phyloP scores from a whole-genome alignment of 2,329 filamentous ascomycete species.

The Neofusicoccum parvum region DNA sequence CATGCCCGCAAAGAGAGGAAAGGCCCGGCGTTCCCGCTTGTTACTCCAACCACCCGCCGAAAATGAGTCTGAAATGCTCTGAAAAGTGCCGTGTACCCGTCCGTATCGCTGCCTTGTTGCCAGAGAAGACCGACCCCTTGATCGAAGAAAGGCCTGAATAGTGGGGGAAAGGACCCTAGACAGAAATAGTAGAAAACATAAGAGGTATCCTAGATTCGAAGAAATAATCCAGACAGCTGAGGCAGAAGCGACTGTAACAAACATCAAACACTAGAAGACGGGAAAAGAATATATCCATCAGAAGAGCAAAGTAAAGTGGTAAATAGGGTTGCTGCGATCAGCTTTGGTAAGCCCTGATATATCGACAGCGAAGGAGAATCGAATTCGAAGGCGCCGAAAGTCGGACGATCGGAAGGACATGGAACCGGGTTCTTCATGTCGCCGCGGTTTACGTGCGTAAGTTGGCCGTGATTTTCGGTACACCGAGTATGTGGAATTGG shows the following conservation, averaged over 20 bases:
- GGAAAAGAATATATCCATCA: slow-evolving; percentile 4
- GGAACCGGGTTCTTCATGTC: not conserved
- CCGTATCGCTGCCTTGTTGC: slow-evolving; percentile 14
- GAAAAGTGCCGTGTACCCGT: not conserved
- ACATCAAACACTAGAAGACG: not conserved
- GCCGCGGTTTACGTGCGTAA: not conserved
- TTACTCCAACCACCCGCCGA: slow-evolving; percentile 14
- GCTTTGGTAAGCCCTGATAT: not conserved
- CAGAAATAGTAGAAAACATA: slow-evolving; percentile 12
- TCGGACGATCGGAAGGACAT: not conserved
- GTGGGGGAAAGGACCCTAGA: slow-evolving; percentile 1
- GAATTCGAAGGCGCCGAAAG: not conserved
- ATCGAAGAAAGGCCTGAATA: slow-evolving; percentile 1
- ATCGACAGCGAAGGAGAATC: slow-evolving; percentile 14
- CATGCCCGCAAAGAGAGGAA: slow-evolving; percentile 13
- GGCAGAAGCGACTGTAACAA: not conserved
- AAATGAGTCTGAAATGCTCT: slow-evolving; percentile 11
- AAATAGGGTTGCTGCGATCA: slow-evolving; percentile 2
- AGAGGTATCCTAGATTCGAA: slow-evolving; percentile 10
- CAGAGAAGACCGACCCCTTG: not conserved
- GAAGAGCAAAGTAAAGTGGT: not conserved
- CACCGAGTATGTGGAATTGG: slow-evolving; percentile 1
- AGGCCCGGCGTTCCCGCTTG: not conserved
- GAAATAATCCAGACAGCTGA: not conserved
- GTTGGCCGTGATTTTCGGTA: not conserved